Evolutionary conservation across 768 basidiomycete species (phyloP).

Genomic region (Rubroboletus satanas): DNA sequence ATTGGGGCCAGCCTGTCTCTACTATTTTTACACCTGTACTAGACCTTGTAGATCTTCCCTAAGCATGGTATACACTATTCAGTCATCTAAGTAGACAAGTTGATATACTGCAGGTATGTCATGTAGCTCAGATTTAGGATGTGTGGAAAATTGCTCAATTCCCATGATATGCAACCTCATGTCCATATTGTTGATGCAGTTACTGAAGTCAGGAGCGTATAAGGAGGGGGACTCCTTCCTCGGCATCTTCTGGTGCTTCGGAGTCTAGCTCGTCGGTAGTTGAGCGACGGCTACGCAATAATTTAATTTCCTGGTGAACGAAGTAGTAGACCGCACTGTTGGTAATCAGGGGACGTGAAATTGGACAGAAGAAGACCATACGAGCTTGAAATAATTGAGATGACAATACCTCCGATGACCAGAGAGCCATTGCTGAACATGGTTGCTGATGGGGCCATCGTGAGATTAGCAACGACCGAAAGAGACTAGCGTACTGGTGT

Average conservation of each 20-base stretch:
- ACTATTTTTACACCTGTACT: constrained; percentile 92
- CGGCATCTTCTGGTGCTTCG: constrained; percentile 56
- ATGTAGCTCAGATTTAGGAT: background rate
- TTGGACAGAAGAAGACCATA: constrained; percentile 35
- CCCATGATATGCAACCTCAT: background rate
- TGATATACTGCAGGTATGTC: background rate
- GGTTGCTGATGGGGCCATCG: constrained; percentile 41
- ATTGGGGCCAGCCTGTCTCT: constrained; percentile 88
- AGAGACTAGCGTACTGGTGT: constrained; percentile 49
- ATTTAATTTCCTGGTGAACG: constrained; percentile 58
- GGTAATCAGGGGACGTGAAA: constrained; percentile 10
- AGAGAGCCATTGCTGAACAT: constrained; percentile 62
- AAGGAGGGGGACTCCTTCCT: constrained; percentile 56
- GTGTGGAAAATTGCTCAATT: too few relatives aligned
- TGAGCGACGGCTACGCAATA: constrained; percentile 45
- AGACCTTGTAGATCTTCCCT: constrained; percentile 18
- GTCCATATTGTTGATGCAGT: background rate
- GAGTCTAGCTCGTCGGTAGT: constrained; percentile 53
- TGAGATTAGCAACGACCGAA: constrained; percentile 2
- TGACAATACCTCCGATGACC: constrained; percentile 53
- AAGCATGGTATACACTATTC: constrained; percentile 4
- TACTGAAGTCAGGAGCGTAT: background rate
- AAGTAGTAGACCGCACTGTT: constrained; percentile 62
- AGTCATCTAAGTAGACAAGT: background rate
- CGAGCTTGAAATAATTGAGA: constrained; percentile 64